phyloP scores from a whole-genome alignment of 805 yeast species.

The Pichia gijzeniarum region DNA sequence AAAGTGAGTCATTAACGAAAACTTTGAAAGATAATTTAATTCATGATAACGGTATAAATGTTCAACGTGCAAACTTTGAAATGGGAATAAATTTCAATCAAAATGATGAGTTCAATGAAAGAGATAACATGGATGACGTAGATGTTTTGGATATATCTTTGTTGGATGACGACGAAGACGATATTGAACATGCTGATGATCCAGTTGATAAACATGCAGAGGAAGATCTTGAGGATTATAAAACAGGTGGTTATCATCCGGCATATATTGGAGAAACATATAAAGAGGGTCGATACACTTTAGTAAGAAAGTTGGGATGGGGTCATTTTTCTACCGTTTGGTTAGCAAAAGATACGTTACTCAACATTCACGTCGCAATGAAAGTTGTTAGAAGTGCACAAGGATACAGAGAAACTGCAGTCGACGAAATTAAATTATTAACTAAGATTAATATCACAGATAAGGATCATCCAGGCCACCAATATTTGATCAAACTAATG shows the following conservation, averaged over 20 bases:
- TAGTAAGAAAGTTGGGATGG: constrained; percentile 95
- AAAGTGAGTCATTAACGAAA: neutral
- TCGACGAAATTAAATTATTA: constrained; percentile 83
- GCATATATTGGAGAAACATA: constrained; percentile 82
- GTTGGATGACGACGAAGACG: constrained; percentile 28
- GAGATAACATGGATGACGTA: constrained; percentile 2
- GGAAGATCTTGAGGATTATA: constrained; percentile 80
- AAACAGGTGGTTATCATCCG: constrained; percentile 94
- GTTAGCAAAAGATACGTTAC: constrained; percentile 63
- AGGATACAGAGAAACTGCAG: constrained; percentile 88
- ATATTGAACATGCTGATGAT: constrained; percentile 28
- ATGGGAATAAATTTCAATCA: neutral
- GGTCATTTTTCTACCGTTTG: constrained; percentile 97
- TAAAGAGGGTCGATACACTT: constrained; percentile 60
- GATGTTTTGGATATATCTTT: constrained; percentile 10
- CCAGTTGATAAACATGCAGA: constrained; percentile 48
- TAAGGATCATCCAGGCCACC: constrained; percentile 70
- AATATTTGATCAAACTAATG: constrained; percentile 68
- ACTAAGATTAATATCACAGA: constrained; percentile 58
- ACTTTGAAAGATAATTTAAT: neutral
- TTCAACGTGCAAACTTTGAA: neutral
- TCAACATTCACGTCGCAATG: constrained; percentile 78
- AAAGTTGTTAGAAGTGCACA: constrained; percentile 89
- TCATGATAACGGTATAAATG: constrained; percentile 4
- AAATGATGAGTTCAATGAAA: neutral